A percentile compares a stretch with the other conserved stretches of the same genome.
phyloP scores from a whole-genome alignment of 2,329 filamentous ascomycete genomes.

The Phaeosphaeriaceae sp. region DNA sequence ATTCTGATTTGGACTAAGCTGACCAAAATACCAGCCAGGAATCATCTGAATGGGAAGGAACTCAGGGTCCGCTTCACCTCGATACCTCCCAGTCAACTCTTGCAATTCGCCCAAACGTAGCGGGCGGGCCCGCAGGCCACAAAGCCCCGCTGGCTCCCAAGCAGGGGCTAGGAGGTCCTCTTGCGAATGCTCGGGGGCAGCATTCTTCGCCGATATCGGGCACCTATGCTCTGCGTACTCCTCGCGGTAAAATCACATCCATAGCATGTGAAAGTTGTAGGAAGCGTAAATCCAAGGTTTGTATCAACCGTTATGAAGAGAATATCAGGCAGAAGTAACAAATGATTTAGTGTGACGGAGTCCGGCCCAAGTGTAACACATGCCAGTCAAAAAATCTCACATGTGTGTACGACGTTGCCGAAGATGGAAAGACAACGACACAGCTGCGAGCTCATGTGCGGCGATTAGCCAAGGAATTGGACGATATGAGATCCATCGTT shows the following conservation, averaged over 20 bases:
- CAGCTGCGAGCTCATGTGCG: conserved; percentile 47
- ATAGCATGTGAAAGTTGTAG: conserved; percentile 49
- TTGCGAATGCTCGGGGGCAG: conserved; percentile 39
- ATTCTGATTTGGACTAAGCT: conserved; percentile 19
- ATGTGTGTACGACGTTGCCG: conserved; percentile 48
- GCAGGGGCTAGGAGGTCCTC: conserved; percentile 40
- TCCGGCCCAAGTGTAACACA: conserved; percentile 48
- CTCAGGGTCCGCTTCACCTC: conserved; percentile 36
- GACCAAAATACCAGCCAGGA: conserved; percentile 39
- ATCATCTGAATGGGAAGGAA: conserved; percentile 36
- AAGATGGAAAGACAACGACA: conserved; percentile 48
- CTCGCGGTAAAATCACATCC: conserved; percentile 48
- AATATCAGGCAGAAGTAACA: conserved; percentile 5
- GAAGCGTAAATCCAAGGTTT: conserved; percentile 49
- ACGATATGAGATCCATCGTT: conserved; percentile 48
- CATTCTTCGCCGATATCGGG: conserved; percentile 46
- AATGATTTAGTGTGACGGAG: conserved; percentile 43
- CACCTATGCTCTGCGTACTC: conserved; percentile 45
- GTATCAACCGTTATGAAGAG: background rate
- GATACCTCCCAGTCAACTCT: conserved; percentile 37
- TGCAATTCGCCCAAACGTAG: conserved; percentile 37
- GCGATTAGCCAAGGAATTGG: conserved; percentile 46
- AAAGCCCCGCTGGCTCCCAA: conserved; percentile 48
- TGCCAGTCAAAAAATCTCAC: conserved; percentile 47
- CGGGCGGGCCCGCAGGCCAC: conserved; percentile 31